Base-by-base conservation (phyloP, 352 stramenopile genomes). In the Phytophthora hibernalis region DNA sequence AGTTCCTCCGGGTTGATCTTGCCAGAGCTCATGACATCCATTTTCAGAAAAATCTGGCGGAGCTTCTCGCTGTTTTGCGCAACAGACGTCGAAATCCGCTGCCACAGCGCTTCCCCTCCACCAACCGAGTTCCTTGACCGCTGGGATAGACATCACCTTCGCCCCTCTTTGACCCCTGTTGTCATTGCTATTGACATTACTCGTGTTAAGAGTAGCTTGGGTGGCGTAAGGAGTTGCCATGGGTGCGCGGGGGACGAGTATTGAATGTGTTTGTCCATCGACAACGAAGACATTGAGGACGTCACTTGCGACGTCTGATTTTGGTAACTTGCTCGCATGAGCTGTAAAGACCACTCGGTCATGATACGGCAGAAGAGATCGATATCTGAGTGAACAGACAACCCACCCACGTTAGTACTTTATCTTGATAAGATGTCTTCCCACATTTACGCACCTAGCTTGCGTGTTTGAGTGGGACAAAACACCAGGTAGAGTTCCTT, bases 331-430 rank as follows among this genome's bases (percentile, higher is more conserved):
- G 59, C 47, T 38, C 79, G 68, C 61, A 93, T 82, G 37, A 90
- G 66, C 40, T 83, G 77, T 20, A 90, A 61, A 15, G 80, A 90
- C 85, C 85, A 93, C 48, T 92, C 82, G 18, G 70, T 87, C 82
- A 93, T 91, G 66, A 92, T 92, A 18, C 81, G 80, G 40, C 85
- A 93, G 58, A 93, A 93, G 30, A 90, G 68, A 51, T 91, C 85
- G 15, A 93, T 91, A 24, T 92, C 83, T 88, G 45, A 51, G 10
- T 35, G 24, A 54, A 31, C n/a, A 42, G 43, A n/a, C 28, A 55
- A 21, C 1, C 20, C 42, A 26, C 1, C 12, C 20, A 16, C 3
- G 13, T 56, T 35, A 62, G 12, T 11, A 53, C 11, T 50, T 9
- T 12, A 44, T 6, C 16, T 1, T 9, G 11, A 16, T 12, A 12